Base-by-base conservation (phyloP, 768 basidiomycete species). In the Rubroboletus satanas region DNA sequence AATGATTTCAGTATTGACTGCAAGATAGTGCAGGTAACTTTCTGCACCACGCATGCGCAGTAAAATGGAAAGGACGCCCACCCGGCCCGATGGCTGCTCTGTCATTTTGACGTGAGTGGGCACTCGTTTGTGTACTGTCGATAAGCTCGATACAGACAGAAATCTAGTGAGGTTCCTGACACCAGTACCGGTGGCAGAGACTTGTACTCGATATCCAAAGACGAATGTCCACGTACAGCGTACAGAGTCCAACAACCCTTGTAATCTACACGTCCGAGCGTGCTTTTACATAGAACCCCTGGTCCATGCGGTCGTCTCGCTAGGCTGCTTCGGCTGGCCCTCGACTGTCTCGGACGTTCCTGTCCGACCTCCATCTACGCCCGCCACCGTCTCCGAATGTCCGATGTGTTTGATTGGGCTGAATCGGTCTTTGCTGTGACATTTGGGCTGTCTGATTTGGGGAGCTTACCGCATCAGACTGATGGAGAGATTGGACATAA, bases 401-500 rank as follows among this genome's bases (percentile, higher is more conserved):
- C 53, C 53, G 64, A 62, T 45, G 62, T 58, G 59, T 67, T 55
- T 58, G 55, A 63, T 55, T 45, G 43, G 58, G 51, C 50, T 35
- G 45, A 57, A 46, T 50, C 26, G 53, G 55, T 54, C 26, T 49
- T 41, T 33, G 46, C 61, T 52, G 51, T 52, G 36, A 14, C 14
- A 39, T 42, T 21, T 21, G 45, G 33, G 28, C 23, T 38, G 41
- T 38, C 45, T 41, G 9, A 42, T 51, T 60, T 47, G 39, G 38
- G 43, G 33, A 35, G 28, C 50, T 50, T 45, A 38, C 47, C 6
- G 46, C 54, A 58, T 61, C 56, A 53, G 51, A 56, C 44, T 47
- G 55, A 58, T 56, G 54, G 42, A 37, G 31, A 8, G 52, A 37
- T 35, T 36, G 26, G 12, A 47, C 48, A 28, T 32, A 52, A 39